These are phyloP conservation scores for Septoria linicola DNA, from an alignment of 2,329 filamentous ascomycete genomes.

Conservation along the genomic window DNA sequence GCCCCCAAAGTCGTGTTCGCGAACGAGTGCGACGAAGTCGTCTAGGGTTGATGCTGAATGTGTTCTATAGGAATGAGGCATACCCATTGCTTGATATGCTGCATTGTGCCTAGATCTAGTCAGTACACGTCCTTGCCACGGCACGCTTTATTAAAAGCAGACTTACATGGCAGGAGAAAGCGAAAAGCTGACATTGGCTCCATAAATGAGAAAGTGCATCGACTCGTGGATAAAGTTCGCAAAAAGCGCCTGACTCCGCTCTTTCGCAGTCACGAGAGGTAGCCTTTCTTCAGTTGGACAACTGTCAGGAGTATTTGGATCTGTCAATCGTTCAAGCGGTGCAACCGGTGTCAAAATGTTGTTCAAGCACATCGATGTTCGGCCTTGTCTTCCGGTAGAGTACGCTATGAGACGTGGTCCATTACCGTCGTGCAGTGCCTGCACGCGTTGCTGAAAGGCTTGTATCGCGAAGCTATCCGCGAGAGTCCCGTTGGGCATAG, in stretches of 20 bases:
- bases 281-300: neutral
- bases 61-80: constrained; percentile 67
- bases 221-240: constrained; percentile 65
- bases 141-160: no score
- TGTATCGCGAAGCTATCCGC: constrained; percentile 64
- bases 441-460: constrained; percentile 53
- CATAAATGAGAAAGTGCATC: constrained; percentile 71
- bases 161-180: constrained; percentile 67
- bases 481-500: constrained; percentile 56
- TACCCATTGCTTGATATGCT: constrained; percentile 64
- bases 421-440: constrained; percentile 23
- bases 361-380: constrained; percentile 67
- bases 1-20: constrained; percentile 67
- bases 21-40: constrained; percentile 58
- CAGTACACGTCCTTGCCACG: no score
- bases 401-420: constrained; percentile 34
- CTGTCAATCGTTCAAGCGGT: constrained; percentile 6
- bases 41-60: constrained; percentile 63
- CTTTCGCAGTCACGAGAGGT: constrained; percentile 58
- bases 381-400: constrained; percentile 63
- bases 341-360: constrained; percentile 60
- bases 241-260: constrained; percentile 66
- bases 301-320: constrained; percentile 2
- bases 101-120: constrained; percentile 55
- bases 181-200: constrained; percentile 70